Evolutionary conservation across 352 stramenopile genomes (phyloP), one percentile per base, ranked within the genome.

Genomic region (Pythium brassicae): DNA sequence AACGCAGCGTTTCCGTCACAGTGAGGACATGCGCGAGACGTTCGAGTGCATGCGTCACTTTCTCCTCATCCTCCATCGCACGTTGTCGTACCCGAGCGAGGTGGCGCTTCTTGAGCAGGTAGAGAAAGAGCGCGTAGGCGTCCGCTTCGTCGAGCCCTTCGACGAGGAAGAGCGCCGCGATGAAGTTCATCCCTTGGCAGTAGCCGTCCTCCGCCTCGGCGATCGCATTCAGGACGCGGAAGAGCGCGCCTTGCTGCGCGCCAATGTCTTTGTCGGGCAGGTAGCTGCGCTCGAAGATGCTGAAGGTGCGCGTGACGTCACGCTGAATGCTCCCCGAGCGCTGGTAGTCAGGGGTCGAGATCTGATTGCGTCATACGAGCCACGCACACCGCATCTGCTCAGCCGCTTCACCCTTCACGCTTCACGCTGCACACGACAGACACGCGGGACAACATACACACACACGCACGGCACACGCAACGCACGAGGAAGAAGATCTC

Each of bases 181-280:
- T 92, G 54, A 95, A 95, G 68, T 95, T 95, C 85, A 95, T 95
- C 6, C 85, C 85, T 43, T 95, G 85, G 55, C 85, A 94, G 53
- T 94, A 94, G 8, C 78, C 83, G 51, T 87, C 72, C 53, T 94
- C 85, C 2, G 81, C 83, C 46, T 92, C 75, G 2, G 83, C 65
- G 40, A 94, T 77, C 6, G 83, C 85, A n/a, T 89, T 94, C 1
- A 94, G 60, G 17, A 94, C 85, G 39, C 83, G 81, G 26, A 89
- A 88, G 0, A 94, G 51, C 20, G 80, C 72, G 25, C 69, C 79
- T 43, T 94, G 79, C 44, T 88, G 76, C 19, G 71, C 57, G 22
- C 55, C 55, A 11, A 88, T 63, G 45, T 81, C 68, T 22, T 76
- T 55, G 3, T 81, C 62, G 4, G 55, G 49, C 7, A 55, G 46